Base-by-base conservation (phyloP, 2,329 filamentous ascomycete species). In the Xylogone sp. region DNA sequence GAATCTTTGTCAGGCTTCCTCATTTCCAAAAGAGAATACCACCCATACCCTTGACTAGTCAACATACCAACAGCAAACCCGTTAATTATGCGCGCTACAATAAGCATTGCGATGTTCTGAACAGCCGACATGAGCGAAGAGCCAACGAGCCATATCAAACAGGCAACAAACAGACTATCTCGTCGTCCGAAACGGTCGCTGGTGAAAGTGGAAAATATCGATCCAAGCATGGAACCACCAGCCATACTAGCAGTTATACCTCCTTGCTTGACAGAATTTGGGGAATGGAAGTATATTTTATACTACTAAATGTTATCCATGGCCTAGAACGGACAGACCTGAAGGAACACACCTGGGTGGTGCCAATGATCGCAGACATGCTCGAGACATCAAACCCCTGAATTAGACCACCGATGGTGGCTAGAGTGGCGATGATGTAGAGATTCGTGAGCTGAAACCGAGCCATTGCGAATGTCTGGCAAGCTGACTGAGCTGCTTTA, bases 71-170 rank as follows among this genome's bases (percentile, higher is more conserved):
- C 85, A 46, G 79, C 79, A 56, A 89, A 65, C 53, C 86, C 86
- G 68, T 88, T 88, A 71, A 90, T 81, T 65, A 87, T 67, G 60
- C 86, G 85, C 46, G 85, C 85, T 21, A 80, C 82, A 45, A 86
- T 79, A 20, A 90, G 74, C 86, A 84, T 83, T 31, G 71, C 74
- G 51, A 84, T 81, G 63, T 82, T 78, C 59, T 83, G 78, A 5
- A 79, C 69, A 10, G 81, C 76, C 44, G 73, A 77, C 47, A 78
- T 72, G 54, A 86, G 52, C 2, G 68, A 65, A 1, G 71, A 71
- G 2, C 71, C 71, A 16, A 65, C 58, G 24, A 76, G 67, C 74
- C 74, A 77, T 60, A 65, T 75, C 4, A 76, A 47, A 56, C 70
- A 75, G 18, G 72, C 71, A 55, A 74, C 69, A 52, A 70, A 64